Conservation (phyloP, 2,329 filamentous ascomycete genomes). For the Pseudopyricularia cyperi region DNA sequence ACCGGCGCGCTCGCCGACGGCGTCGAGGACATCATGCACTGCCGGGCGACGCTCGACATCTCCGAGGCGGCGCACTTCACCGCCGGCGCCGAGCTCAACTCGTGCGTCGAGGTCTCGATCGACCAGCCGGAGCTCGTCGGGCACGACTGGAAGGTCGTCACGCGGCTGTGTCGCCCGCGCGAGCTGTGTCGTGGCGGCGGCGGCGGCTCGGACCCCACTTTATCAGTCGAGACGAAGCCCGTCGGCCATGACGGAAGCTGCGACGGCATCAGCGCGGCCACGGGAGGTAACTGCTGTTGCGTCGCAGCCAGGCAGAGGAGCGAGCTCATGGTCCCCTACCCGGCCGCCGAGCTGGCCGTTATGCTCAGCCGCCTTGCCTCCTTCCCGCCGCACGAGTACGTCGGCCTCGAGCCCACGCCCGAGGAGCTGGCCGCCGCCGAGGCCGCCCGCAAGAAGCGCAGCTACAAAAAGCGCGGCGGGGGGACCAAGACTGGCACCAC, state of each 20-base stretch:
- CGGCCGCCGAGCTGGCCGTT: slow-evolving; percentile 43
- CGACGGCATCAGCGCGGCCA: slow-evolving; percentile 21
- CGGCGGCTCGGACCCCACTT: slow-evolving; percentile 13
- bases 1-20: slow-evolving; percentile 33
- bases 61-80: slow-evolving; percentile 45
- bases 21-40: slow-evolving; percentile 44
- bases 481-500: too few species aligned
- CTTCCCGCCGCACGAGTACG: slow-evolving; percentile 27
- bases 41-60: slow-evolving; percentile 47
- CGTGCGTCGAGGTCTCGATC: slow-evolving; percentile 45
- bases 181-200: slow-evolving; percentile 30
- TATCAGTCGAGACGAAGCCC: slow-evolving; percentile 33
- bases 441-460: slow-evolving; percentile 1
- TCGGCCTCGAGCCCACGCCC: background rate
- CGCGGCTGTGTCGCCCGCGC: slow-evolving; percentile 40
- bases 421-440: background rate
- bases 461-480: too few species aligned
- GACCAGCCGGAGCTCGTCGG: slow-evolving; percentile 38
- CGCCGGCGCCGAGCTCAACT: slow-evolving; percentile 43
- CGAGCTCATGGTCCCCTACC: slow-evolving; percentile 43
- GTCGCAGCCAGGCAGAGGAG: slow-evolving; percentile 26
- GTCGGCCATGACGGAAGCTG: slow-evolving; percentile 35
- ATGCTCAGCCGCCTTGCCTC: slow-evolving; percentile 43
- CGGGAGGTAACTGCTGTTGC: slow-evolving; percentile 31
- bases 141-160: slow-evolving; percentile 48